Base-by-base conservation (phyloP, 2,329 filamentous ascomycete species). In the Thermochaetoides dissita region DNA sequence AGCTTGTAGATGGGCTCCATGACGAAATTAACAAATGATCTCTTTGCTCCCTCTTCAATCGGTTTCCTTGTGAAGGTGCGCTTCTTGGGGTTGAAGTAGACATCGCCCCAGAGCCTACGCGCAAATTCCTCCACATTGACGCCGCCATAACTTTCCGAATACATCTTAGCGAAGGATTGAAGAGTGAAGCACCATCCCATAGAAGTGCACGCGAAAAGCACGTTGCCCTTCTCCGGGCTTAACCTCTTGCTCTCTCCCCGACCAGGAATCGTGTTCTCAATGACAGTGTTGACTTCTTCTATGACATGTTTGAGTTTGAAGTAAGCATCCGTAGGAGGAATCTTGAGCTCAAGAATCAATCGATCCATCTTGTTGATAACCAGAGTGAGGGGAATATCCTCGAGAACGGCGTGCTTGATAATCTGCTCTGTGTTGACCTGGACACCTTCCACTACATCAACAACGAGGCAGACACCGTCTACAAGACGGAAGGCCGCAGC, bases 281-380 rank as follows among this genome's bases (percentile, higher is more conserved):
- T 96, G 52, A 91, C 69, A 1, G 86, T 94, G 63, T 98, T 98
- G 62, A 98, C 88, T 62, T 96, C 86, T 61, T 98, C 91, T 41
- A 98, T 78, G n/a, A 95, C 87, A 60, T 96, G 88, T 65, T 95
- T 96, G 42, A 98, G 70, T 69, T 98, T 98, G 71, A 95, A 96
- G 65, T 98, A 98, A 9, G 91, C 91, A 58, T 98, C 91, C 50
- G 80, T 85, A 2, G 91, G 91, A 2, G 91, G 91, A 10, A 98
- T 72, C 60, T 94, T 94, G 39, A 98, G 69, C 63, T 98, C 91
- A 37, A 98, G 64, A 48, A 98, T 94, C 46, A 98, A 66, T 24
- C 91, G 79, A 55, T 98, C 91, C 78, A 98, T 82, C 67, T 98
- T 98, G 72, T 96, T 98, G 63, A 98, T 74, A 43, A 98, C 78